Conservation (phyloP, 2,329 filamentous ascomycete genomes). For the Hypoxylon sp. region DNA sequence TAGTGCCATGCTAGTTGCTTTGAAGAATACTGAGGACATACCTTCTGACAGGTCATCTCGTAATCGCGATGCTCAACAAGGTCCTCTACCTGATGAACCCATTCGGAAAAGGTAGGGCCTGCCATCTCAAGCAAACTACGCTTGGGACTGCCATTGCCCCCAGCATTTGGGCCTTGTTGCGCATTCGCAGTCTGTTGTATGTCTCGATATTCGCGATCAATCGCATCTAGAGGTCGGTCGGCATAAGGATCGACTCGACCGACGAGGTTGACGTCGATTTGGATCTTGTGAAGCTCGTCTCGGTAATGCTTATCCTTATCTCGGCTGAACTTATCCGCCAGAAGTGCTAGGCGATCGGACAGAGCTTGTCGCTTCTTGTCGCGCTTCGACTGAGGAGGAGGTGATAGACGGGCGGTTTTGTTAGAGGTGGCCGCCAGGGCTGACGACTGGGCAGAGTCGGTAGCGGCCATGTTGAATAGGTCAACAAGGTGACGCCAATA, state of each 20-base stretch:
- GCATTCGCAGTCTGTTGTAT: slow-evolving; percentile 56
- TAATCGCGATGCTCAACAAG: slow-evolving; percentile 89
- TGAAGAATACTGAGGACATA: slow-evolving; percentile 58
- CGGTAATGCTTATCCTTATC: slow-evolving; percentile 46
- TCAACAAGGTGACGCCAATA: neutral
- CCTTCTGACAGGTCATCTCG: slow-evolving; percentile 84
- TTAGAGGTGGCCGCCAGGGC: slow-evolving; percentile 39
- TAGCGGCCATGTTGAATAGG: slow-evolving; percentile 39
- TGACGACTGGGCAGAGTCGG: slow-evolving; percentile 43
- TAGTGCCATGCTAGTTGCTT: slow-evolving; percentile 20
- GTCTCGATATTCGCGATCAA: slow-evolving; percentile 61
- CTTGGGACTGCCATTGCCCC: slow-evolving; percentile 57
- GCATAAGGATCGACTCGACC: slow-evolving; percentile 82
- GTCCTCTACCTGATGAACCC: slow-evolving; percentile 89
- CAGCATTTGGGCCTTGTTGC: slow-evolving; percentile 36
- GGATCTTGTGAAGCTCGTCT: slow-evolving; percentile 47
- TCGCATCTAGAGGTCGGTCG: slow-evolving; percentile 62
- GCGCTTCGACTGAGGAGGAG: slow-evolving; percentile 45
- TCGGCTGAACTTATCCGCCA: slow-evolving; percentile 44
- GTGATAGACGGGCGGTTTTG: slow-evolving; percentile 38
- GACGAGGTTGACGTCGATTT: slow-evolving; percentile 60
- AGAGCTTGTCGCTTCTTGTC: slow-evolving; percentile 46
- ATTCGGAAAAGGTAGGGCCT: slow-evolving; percentile 87
- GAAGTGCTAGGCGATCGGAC: slow-evolving; percentile 39
- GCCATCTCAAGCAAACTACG: slow-evolving; percentile 79